Base-by-base conservation (phyloP, 2,329 filamentous ascomycete genomes). In the Didymella pomorum region DNA sequence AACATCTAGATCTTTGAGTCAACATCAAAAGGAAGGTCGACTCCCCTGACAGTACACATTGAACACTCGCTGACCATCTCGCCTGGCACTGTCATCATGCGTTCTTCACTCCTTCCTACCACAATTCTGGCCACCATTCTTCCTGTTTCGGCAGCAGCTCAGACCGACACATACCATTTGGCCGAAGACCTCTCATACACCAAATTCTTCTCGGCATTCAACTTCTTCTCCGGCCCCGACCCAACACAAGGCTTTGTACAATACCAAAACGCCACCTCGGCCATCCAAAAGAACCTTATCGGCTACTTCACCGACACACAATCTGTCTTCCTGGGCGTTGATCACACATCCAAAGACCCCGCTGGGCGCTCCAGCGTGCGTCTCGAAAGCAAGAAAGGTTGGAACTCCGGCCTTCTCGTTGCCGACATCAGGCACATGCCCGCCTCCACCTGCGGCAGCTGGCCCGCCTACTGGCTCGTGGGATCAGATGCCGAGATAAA, bases 201-300 rank as follows among this genome's bases (percentile, higher is more conserved):
- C n/a, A 71, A 72, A 49, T 75, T 76, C 64, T 75, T 76, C 61
- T 23, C 59, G 3, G 60, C 64, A 39, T 76, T 76, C 60, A 57
- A 70, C 41, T 71, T 73, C 65, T 76, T 65, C 67, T 62, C 60
- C 31, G 65, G 51, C 11, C 50, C 65, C 0, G 72, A 75, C 41
- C 72, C 72, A 8, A 75, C 72, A 1, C 26, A 68, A 1, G 72
- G 72, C 29, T 75, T 72, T 33, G 73, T 76, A 3, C 62, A 41
- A 8, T 41, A 41, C 20, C 37, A 21, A 23, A 41, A 41, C 20
- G 18, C 18, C 37, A 23, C 37, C 37, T 41, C 37, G 3, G 37
- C 37, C 20, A 23, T 41, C 18, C n/a, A 11, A 5, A 18, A 41
- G 37, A 21, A 21, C 11, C 37, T 41, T 18, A 23, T 41, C 37